Evolutionary conservation across 805 yeast genomes (phyloP), one percentile per base, ranked within the genome.

Genomic region (Yamadazyma laniorum): DNA sequence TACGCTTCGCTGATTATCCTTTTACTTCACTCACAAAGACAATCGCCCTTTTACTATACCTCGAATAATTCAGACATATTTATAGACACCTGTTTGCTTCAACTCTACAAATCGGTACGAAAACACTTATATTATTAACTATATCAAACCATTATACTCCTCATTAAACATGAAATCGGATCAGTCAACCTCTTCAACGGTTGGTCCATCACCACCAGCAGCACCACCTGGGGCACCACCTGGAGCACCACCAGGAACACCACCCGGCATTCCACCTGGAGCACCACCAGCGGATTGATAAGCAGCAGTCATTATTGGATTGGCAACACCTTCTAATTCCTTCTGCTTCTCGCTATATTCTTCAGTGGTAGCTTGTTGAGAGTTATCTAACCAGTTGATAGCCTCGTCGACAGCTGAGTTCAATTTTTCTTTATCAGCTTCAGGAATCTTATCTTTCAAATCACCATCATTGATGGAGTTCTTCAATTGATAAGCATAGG

Each of bases 401-500:
- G 71, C 60, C 48, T 67, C 74, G 40, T 59, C 65, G 42, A 68
- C 62, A 7, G 71, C 72, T 51, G 58, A 59, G 34, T 61, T 51
- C 48, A 67, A 65, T 69, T 86, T 87, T 67, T 87, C 70, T 43
- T 59, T 62, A 43, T 69, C 74, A 12, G 52, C 58, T 17, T 48
- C 67, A 44, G 54, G 55, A 49, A 69, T 63, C 66, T 67, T 68
- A 48, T 64, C 64, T 61, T 68, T 68, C 59, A 68, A 52, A 48
- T 65, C 66, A 45, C 69, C 70, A 48, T 68, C 72, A 45, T 55
- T 53, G 45, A 82, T 71, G 56, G 86, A 83, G 67, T 80, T 84
- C 73, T 81, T 84, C 61, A 90, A 74, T 25, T 81, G 75, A 62
- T 83, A 86, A 45, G 95, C 91, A 61, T 87, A 89, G 66, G 88